phyloP scores from a whole-genome alignment of 345 rosid species.

The Fremontodendron californicum region DNA sequence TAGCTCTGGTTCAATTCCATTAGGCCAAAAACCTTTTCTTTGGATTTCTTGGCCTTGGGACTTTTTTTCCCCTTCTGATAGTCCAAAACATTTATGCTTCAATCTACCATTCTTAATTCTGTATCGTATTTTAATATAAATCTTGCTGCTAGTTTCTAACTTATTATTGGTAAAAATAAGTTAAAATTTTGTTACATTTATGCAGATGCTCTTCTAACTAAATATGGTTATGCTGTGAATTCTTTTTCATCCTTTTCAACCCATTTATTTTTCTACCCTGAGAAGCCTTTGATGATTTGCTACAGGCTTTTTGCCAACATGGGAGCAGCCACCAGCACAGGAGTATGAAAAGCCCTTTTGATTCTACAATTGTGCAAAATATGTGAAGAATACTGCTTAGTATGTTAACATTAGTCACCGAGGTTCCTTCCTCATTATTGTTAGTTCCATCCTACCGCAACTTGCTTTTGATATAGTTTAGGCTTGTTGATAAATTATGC shows the following conservation, averaged over 20 bases:
- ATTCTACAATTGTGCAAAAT: constrained; percentile 18
- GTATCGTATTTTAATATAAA: not conserved
- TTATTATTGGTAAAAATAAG: not conserved
- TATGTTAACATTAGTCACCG: not conserved
- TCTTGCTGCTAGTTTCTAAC: not conserved
- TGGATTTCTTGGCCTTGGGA: not conserved
- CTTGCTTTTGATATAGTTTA: constrained; percentile 1
- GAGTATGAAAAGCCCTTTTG: constrained; percentile 78
- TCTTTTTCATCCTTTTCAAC: not conserved
- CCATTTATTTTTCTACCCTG: constrained; percentile 11
- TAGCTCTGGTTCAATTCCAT: not conserved
- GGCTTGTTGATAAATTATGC: not conserved
- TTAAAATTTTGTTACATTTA: not conserved
- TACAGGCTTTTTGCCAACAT: constrained; percentile 74
- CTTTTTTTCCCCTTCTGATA: not conserved
- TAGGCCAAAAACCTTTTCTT: not conserved
- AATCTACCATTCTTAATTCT: not conserved
- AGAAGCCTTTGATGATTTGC: constrained; percentile 10
- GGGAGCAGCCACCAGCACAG: constrained; percentile 78
- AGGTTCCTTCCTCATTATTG: not conserved
- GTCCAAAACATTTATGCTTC: too few species aligned
- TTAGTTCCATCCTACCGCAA: constrained; percentile 1
- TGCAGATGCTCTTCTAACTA: not conserved
- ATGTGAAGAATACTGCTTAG: constrained; percentile 13
- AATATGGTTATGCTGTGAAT: not conserved